Conservation (phyloP, 352 stramenopile species). For the Plasmopara viticola region DNA sequence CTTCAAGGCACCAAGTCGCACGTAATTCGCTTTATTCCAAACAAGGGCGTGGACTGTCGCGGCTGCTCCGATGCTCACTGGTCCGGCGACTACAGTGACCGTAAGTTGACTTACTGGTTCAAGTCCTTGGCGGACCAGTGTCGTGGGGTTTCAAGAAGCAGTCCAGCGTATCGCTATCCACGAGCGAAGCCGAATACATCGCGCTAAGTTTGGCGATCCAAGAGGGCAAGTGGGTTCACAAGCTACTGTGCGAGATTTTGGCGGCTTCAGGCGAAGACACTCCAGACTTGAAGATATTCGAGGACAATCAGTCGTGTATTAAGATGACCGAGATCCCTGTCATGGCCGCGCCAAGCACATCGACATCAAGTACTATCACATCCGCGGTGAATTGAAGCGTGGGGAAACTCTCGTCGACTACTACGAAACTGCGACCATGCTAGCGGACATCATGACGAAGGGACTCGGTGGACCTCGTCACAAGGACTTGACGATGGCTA, state of each 20-base stretch:
- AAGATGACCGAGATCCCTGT: not conserved
- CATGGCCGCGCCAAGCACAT: not conserved
- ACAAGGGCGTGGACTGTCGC: not conserved
- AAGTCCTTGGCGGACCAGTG: not conserved
- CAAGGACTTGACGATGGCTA: not conserved
- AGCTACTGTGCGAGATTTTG: conserved; percentile 6
- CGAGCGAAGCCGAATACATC: conserved; percentile 11
- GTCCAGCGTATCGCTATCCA: conserved; percentile 8
- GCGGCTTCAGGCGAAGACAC: conserved; percentile 1
- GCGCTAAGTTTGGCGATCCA: conserved; percentile 6
- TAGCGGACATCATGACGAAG: not conserved
- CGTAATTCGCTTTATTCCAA: conserved; percentile 2
- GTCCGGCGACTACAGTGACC: not conserved
- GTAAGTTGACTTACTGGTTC: not conserved
- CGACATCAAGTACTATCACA: not conserved
- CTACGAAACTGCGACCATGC: not conserved
- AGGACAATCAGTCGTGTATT: conserved; percentile 12
- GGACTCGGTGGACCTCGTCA: not conserved
- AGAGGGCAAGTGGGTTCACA: conserved; percentile 3
- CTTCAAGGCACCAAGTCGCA: conserved; percentile 14
- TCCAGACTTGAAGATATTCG: conserved; percentile 4
- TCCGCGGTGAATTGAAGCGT: not conserved
- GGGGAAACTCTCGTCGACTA: not conserved
- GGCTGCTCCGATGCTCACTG: not conserved
- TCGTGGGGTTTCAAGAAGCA: not conserved